A percentile compares a stretch with the other conserved stretches of the same genome.
Conservation (phyloP, 2,329 filamentous ascomycete genomes). For the Cladosporium sp. region DNA sequence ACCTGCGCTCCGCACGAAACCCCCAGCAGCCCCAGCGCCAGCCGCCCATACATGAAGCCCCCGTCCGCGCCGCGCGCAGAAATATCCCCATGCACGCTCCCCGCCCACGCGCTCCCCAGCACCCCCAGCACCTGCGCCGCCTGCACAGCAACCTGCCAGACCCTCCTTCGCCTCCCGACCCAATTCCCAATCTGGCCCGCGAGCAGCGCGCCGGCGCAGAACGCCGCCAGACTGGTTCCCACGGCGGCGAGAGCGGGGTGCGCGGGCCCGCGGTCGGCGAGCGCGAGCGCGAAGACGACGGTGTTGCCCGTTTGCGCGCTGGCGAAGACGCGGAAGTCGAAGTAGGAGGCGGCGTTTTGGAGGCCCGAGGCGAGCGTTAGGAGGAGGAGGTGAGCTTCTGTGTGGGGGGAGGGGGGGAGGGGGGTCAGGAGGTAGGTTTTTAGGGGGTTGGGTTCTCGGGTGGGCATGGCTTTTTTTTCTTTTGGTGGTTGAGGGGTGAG, state of each 20-base stretch:
- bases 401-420: constrained; percentile 19
- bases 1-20: constrained; percentile 55
- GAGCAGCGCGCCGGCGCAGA: constrained; percentile 49
- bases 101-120: constrained; percentile 47
- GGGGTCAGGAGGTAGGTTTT: not conserved
- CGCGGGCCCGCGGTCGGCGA: constrained; percentile 35
- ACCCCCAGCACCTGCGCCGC: constrained; percentile 50
- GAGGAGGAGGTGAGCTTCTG: constrained; percentile 29
- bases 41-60: not conserved
- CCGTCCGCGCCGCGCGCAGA: not conserved
- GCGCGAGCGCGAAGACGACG: constrained; percentile 47
- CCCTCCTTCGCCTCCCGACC: constrained; percentile 41
- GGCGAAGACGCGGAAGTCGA: constrained; percentile 56
- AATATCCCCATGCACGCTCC: constrained; percentile 19
- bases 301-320: constrained; percentile 63
- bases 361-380: constrained; percentile 36
- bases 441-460: not conserved
- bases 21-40: constrained; percentile 38
- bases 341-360: constrained; percentile 54
- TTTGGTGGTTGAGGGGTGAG: not conserved
- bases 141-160: constrained; percentile 51
- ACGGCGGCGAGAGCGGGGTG: constrained; percentile 39
- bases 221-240: constrained; percentile 49
- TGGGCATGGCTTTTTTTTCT: not conserved
- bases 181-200: constrained; percentile 53